Conservation (phyloP, 495 filamentous ascomycete species). For the Podospora didyma region DNA sequence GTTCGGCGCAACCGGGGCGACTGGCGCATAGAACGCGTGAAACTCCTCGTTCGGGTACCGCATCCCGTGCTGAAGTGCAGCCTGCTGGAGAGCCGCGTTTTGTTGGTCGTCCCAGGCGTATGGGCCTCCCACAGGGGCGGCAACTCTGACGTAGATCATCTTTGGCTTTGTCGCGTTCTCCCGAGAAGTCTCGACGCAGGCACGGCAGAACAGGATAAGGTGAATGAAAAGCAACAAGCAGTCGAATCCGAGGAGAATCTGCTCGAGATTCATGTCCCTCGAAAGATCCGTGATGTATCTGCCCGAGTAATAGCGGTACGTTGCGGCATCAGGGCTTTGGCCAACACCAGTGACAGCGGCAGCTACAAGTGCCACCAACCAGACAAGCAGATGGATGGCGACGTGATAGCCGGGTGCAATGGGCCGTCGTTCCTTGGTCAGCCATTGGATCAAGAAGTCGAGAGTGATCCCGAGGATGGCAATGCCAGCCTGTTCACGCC, state of each 20-base stretch:
- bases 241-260: conserved; percentile 19
- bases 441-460: conserved; percentile 29
- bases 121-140: neutral
- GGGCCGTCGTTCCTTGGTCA: conserved; percentile 19
- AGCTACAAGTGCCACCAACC: conserved; percentile 14
- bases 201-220: conserved; percentile 41
- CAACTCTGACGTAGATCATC: conserved; percentile 10
- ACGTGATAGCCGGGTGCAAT: conserved; percentile 38
- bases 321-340: neutral
- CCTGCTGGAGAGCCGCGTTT: neutral
- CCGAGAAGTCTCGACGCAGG: conserved; percentile 38
- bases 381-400: conserved; percentile 32
- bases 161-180: conserved; percentile 16
- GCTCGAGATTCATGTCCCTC: neutral
- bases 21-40: neutral
- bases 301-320: conserved; percentile 3
- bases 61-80: neutral
- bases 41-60: neutral
- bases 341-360: conserved; percentile 8
- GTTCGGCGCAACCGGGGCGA: neutral
- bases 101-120: neutral
- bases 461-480: conserved; percentile 33
- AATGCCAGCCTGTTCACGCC: conserved; percentile 19
- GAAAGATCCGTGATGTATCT: neutral
- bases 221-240: conserved; percentile 20